These are phyloP conservation scores for Mortierella antarctica DNA, from an alignment of 192 early-diverging fungal species.

Conservation along the genomic window DNA sequence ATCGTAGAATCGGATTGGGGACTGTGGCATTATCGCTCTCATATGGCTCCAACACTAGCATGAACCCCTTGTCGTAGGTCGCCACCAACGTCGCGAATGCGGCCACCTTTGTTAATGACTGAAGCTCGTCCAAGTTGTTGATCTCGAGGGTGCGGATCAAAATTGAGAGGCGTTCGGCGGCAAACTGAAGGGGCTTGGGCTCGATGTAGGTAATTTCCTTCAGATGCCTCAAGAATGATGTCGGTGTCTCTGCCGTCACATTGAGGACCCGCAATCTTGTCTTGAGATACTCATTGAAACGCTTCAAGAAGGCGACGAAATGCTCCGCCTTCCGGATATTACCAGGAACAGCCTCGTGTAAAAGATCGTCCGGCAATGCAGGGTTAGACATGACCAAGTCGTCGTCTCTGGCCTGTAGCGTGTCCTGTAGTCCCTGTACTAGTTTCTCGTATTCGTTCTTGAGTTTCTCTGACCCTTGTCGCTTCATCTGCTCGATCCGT, in stretches of 20 bases:
- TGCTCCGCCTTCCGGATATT: constrained; percentile 98
- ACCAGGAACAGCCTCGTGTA: constrained; percentile 94
- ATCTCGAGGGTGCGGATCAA: constrained; percentile 94
- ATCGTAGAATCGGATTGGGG: constrained; percentile 94
- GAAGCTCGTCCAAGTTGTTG: constrained; percentile 89
- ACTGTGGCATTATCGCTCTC: constrained; percentile 93
- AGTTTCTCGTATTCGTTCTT: constrained; percentile 90
- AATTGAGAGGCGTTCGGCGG: constrained; percentile 90
- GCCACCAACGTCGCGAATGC: constrained; percentile 94
- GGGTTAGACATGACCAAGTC: constrained; percentile 95
- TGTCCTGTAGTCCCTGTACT: constrained; percentile 87
- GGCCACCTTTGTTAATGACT: constrained; percentile 86
- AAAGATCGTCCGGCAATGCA: constrained; percentile 92
- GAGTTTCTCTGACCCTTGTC: constrained; percentile 88
- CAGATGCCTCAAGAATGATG: constrained; percentile 92
- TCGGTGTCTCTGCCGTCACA: constrained; percentile 95
- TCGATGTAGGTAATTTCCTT: constrained; percentile 97
- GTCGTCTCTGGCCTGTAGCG: constrained; percentile 78
- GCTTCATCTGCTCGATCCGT: constrained; percentile 85
- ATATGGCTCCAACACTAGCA: constrained; percentile 96
- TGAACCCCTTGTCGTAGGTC: constrained; percentile 96
- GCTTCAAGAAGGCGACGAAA: constrained; percentile 95
- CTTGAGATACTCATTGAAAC: constrained; percentile 98
- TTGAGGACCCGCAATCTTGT: constrained; percentile 96
- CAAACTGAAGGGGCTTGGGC: constrained; percentile 93